Base-by-base conservation (phyloP, 345 rosid species). In the Garcia nutans region DNA sequence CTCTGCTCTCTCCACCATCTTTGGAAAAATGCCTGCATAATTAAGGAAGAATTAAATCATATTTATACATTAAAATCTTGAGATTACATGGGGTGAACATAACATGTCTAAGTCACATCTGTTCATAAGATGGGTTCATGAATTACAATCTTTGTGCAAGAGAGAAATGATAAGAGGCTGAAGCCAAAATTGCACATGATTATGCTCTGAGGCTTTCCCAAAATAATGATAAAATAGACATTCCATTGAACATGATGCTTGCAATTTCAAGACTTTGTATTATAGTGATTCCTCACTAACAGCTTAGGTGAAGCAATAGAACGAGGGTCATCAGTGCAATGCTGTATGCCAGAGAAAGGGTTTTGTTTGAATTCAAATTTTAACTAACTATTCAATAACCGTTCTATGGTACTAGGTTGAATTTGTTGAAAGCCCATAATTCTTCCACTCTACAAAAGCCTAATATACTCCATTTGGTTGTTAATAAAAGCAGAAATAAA, bases 1-100 rank as follows among this genome's bases (percentile, higher is more conserved):
- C 96, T 91, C 86, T 93, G 99, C 57, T 88, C 91, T 65, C 86
- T 87, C 99, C 97, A 95, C 99, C 99, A 95, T 61, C 97, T 85
- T 83, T 90, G 95, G 84, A 95, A 95, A 86, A 95, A 95, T 49
- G 99, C 99, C 99, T 95, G 81, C 79, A 81, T 58, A 76, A 76
- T 50, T 73, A 78, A 75, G 63, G 56, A 78, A 80, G 63, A 59
- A 20, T 24, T 64, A 68, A 60, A 12, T 61, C 59, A 62, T 17
- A 59, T 3, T 28, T 31, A 1, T 33, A 33, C 3, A 41, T 8
- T 15, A n/a, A 69, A 59, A n/a, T 66, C 31, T 44, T 24, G 16
- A 2, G 10, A 73, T 76, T 76, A 28, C 15, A 23, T 28, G 8
- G 24, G 47, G 50, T 41, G 11, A 68, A 65, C 49, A 45, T 28